Evolutionary conservation across 2,329 filamentous ascomycete genomes (phyloP), one percentile per base, ranked within the genome.

Genomic region (Apiospora saccharicola): DNA sequence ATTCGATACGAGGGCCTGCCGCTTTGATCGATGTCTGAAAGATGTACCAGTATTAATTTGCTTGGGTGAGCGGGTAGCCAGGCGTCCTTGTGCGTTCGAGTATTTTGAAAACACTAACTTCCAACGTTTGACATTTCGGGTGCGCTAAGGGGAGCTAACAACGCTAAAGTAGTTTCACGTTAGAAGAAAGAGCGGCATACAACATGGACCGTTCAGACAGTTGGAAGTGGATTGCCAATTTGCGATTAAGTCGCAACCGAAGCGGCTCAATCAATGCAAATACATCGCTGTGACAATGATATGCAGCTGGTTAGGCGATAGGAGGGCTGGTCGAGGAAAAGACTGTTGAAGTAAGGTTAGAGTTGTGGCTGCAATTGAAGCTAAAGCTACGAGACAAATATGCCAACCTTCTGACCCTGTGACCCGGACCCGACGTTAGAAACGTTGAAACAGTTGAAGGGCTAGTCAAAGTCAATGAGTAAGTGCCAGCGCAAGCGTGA

Each of bases 131-230:
- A n/a, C 22, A 4, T 47, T 26, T 10, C 2, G 14, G 26, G 19
- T 22, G 34, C 57, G 57, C 57, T 64, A 64, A 64, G 1, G 57
- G 57, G 24, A n/a, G 22, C 57, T 64, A 64, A 13, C 13, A 41
- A 34, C 34, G 30, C 57, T 64, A 64, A 64, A 37, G 19, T 41
- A 64, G 57, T 64, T 64, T 41, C 57, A 64, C 19, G 57, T 41
- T 64, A 3, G 2, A 41, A 41, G 57, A 64, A 64, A 64, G 34
- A 13, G 57, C 57, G 57, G 57, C n/a, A 64, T 41, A 41, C 34
- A 64, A 64, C 57, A 34, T 64, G 57, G 57, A n/a, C 34, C 53
- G 53, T 37, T 57, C 30, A 61, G 30, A 61, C 53, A 61, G 53
- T 61, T 61, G 53, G 53, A 61, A 61, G 53, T 61, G 53, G 53